phyloP scores from a whole-genome alignment of 228 moss, liverwort and hornwort genomes.

The Sphagnum fallax region DNA sequence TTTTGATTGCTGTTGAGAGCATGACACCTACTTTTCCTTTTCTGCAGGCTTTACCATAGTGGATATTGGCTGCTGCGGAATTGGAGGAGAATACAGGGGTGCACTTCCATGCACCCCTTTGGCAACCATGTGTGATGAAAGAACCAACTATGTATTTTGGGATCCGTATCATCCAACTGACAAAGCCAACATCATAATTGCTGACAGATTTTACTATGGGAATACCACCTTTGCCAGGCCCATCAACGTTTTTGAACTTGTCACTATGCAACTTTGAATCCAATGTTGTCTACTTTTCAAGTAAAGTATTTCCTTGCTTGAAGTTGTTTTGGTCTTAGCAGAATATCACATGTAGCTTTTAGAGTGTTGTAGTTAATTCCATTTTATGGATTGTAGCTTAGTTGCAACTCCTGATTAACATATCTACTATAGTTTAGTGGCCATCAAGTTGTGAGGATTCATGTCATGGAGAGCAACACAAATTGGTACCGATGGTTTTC shows the following conservation, averaged over 20 bases:
- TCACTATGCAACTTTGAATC: slow-evolving; percentile 1
- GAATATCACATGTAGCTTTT: too few species aligned
- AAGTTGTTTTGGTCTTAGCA: too few species aligned
- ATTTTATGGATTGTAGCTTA: too few species aligned
- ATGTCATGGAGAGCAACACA: too few species aligned
- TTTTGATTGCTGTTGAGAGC: too few species aligned
- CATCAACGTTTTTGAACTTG: slow-evolving; percentile 28
- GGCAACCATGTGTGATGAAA: slow-evolving; percentile 1
- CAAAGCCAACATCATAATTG: slow-evolving; percentile 10
- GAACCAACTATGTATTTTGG: slow-evolving; percentile 20
- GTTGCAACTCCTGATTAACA: too few species aligned
- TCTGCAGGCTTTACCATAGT: slow-evolving; percentile 12
- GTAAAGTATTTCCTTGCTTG: too few species aligned
- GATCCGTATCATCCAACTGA: slow-evolving; percentile 23
- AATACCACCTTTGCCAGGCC: slow-evolving; percentile 19
- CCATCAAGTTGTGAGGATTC: too few species aligned
- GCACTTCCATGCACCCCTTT: slow-evolving; percentile 17
- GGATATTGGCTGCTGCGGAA: slow-evolving; percentile 24
- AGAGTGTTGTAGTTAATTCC: too few species aligned
- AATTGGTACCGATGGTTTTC: too few species aligned
- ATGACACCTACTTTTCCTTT: neutral
- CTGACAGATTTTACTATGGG: neutral
- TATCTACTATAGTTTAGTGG: too few species aligned
- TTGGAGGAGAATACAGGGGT: slow-evolving; percentile 14
- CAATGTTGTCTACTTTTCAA: too few species aligned